phyloP scores from a whole-genome alignment of 306 rosid species.

The Spatholobus suberectus region DNA sequence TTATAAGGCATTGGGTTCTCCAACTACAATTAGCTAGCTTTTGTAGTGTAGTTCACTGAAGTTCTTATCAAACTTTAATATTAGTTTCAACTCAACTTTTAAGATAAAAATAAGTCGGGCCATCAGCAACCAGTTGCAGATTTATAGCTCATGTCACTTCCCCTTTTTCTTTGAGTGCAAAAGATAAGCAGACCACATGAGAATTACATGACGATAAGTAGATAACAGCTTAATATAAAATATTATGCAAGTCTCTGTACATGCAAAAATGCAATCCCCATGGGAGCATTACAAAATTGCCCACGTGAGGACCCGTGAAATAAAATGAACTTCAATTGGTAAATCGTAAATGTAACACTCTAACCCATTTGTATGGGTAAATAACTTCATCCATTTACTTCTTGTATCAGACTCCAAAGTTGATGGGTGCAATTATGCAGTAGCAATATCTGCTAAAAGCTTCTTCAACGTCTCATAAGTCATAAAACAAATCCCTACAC shows the following conservation, averaged over 20 bases:
- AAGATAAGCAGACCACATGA: neutral
- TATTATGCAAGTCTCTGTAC: slow-evolving; percentile 50
- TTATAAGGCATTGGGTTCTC: neutral
- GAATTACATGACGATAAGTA: slow-evolving; percentile 8
- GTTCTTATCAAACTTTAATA: neutral
- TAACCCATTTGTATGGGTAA: slow-evolving; percentile 33
- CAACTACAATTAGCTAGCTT: neutral
- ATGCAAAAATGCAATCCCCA: slow-evolving; percentile 56
- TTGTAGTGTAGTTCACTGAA: neutral
- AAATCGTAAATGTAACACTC: slow-evolving; percentile 36
- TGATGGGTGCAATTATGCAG: slow-evolving; percentile 42
- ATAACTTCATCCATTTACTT: slow-evolving; percentile 21
- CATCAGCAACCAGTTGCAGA: slow-evolving; percentile 36
- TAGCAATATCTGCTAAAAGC: slow-evolving; percentile 64
- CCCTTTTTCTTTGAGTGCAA: neutral
- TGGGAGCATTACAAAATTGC: slow-evolving; percentile 47
- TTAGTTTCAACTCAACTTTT: neutral
- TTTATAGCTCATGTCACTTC: neutral
- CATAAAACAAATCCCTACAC: slow-evolving; percentile 98
- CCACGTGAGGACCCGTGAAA: slow-evolving; percentile 52
- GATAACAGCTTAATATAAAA: slow-evolving; percentile 33
- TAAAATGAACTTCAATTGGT: slow-evolving; percentile 44
- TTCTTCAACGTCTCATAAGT: slow-evolving; percentile 88
- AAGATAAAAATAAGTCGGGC: neutral
- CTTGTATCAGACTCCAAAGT: slow-evolving; percentile 14